These are phyloP conservation scores for Alopecurus myosuroides DNA, from an alignment of 176 grass and related monocot species.

Conservation along the genomic window DNA sequence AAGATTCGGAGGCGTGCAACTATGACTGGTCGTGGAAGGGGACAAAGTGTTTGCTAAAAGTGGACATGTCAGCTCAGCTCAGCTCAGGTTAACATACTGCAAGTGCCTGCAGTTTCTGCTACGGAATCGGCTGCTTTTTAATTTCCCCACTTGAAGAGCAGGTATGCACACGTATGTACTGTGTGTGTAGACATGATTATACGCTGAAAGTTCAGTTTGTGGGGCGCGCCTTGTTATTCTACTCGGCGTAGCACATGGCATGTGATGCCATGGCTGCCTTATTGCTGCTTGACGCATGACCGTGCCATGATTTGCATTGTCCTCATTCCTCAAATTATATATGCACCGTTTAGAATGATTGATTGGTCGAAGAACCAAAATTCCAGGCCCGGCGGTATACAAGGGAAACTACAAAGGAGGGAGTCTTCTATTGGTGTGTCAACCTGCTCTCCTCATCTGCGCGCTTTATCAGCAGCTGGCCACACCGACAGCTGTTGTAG, in stretches of 20 bases:
- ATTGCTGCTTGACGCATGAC: background rate
- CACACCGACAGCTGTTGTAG: no score
- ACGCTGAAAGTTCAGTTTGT: no score
- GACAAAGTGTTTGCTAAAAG: no score
- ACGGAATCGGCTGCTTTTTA: no score
- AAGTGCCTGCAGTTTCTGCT: no score
- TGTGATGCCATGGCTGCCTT: background rate
- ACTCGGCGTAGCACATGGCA: constrained; percentile 16
- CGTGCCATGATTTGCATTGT: background rate
- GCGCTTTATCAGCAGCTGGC: background rate
- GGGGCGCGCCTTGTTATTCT: background rate
- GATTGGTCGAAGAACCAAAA: background rate
- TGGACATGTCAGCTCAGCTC: no score
- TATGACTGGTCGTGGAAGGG: no score
- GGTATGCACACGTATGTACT: no score
- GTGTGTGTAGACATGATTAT: no score
- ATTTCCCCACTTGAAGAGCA: no score
- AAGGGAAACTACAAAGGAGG: background rate
- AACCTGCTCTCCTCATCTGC: background rate
- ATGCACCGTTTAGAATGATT: background rate
- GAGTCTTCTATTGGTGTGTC: background rate
- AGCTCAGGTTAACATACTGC: no score
- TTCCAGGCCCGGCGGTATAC: background rate
- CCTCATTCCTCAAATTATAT: constrained; percentile 21
- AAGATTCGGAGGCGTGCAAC: no score